Evolutionary conservation across 2,329 filamentous ascomycete species (phyloP).

Genomic region (Fusarium sacchari): DNA sequence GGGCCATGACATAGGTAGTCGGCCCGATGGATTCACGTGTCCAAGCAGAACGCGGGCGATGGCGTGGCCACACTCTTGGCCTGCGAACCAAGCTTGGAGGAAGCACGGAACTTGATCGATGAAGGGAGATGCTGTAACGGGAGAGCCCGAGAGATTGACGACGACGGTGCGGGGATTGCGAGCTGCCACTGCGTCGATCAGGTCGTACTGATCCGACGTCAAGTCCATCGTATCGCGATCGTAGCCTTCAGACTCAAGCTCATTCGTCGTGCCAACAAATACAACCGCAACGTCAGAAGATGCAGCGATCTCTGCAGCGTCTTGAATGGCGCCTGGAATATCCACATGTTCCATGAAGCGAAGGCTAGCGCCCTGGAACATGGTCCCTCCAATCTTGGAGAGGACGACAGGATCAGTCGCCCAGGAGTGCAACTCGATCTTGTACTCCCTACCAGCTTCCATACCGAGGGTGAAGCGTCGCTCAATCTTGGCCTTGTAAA

Average conservation of each 20-base stretch:
- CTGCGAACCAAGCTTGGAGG: not conserved
- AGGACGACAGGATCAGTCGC: not conserved
- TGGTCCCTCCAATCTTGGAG: not conserved
- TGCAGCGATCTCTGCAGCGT: not conserved
- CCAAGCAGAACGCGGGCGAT: not conserved
- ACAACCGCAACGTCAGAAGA: not conserved
- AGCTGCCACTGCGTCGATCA: not conserved
- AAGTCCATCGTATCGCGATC: slow-evolving; percentile 12
- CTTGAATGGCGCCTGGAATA: not conserved
- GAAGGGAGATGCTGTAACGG: not conserved
- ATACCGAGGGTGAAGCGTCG: not conserved
- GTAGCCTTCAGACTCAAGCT: slow-evolving; percentile 9
- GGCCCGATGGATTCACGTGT: not conserved
- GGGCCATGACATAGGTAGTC: not conserved
- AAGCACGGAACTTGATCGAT: not conserved
- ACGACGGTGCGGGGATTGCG: not conserved
- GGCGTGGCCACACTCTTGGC: not conserved
- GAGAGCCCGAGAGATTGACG: not conserved
- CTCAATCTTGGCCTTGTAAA: slow-evolving; percentile 12
- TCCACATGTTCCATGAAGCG: not conserved
- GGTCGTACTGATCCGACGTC: not conserved
- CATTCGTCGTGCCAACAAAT: slow-evolving; percentile 4
- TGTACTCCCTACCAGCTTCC: not conserved
- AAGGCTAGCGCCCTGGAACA: slow-evolving; percentile 7
- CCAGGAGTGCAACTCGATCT: not conserved